Base-by-base conservation (phyloP, 2,329 filamentous ascomycete species). In the Cercospora janseana region DNA sequence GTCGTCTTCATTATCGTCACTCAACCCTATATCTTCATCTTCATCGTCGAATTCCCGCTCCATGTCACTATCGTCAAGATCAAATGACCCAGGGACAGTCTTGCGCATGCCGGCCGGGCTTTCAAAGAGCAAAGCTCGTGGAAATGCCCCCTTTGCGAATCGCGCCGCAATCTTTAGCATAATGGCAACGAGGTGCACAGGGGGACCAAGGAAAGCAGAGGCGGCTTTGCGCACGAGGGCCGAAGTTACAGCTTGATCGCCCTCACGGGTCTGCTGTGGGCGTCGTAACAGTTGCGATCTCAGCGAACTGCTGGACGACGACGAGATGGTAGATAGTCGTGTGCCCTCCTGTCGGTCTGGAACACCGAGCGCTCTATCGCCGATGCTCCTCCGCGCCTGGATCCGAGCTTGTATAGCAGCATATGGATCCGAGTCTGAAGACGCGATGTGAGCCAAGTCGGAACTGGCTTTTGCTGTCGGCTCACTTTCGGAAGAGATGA, bases 151-250 rank as follows among this genome's bases (percentile, higher is more conserved):
- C 37, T 70, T 70, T 1, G 83, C 79, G 55, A 95, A 88, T 55
- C 81, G 83, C 0, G 87, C 84, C 1, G 90, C 88, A 49, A 95
- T 88, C 49, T 83, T 82, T 4, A 95, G 78, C 77, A 95, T 90
- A 31, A 95, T 74, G 20, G 81, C 77, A 27, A 95, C 79, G 2
- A 95, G 78, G 60, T 91, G 82, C 26, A 85, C 80, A 0, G 91
- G 89, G n/a, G 89, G 89, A 0, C 87, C 83, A 10, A 95, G 72
- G 3, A 95, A 77, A 23, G 93, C 78, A 44, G 87, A 83, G 56
- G 81, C 83, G 0, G 89, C 90, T 69, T 88, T 91, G 49, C 85
- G 80, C 20, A 95, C 78, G 23, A 95, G 79, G 7, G 65, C 52
- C 29, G 66, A 48, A 8, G 59, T 52, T 21, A 59, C 42, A 4